phyloP scores from a whole-genome alignment of 2,329 filamentous ascomycete species.

The Alternaria novae-zelandiae region DNA sequence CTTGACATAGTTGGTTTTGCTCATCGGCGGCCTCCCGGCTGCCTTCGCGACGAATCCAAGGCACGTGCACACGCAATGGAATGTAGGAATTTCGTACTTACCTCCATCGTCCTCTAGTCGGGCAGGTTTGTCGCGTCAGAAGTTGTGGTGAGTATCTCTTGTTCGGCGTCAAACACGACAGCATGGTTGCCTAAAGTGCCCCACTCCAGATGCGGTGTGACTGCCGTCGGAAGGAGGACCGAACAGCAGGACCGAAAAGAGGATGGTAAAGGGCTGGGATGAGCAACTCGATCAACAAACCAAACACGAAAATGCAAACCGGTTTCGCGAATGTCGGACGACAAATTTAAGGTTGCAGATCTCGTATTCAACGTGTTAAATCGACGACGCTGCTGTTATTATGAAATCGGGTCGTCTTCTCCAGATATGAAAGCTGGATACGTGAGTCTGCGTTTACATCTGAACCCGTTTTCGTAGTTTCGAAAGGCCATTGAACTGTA shows the following conservation, averaged over 20 bases:
- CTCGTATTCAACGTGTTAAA: not conserved
- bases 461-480: not conserved
- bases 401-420: too few species aligned
- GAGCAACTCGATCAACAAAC: not conserved
- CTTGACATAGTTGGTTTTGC: fast-evolving
- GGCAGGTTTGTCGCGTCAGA: not conserved
- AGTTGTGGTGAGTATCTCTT: not conserved
- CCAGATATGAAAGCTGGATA: not conserved
- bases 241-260: not conserved
- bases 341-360: not conserved
- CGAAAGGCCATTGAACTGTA: not conserved
- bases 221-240: not conserved
- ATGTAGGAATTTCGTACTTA: not conserved
- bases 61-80: not conserved
- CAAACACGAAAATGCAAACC: not conserved
- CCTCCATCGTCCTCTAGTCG: not conserved
- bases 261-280: not conserved
- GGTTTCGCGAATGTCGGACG: not conserved
- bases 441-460: not conserved
- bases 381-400: not conserved
- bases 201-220: not conserved
- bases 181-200: not conserved
- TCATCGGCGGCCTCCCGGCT: not conserved
- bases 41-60: not conserved
- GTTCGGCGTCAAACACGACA: not conserved